These are phyloP conservation scores for Mortierella sp. DNA, from an alignment of 371 early-diverging fungal species.

Conservation along the genomic window DNA sequence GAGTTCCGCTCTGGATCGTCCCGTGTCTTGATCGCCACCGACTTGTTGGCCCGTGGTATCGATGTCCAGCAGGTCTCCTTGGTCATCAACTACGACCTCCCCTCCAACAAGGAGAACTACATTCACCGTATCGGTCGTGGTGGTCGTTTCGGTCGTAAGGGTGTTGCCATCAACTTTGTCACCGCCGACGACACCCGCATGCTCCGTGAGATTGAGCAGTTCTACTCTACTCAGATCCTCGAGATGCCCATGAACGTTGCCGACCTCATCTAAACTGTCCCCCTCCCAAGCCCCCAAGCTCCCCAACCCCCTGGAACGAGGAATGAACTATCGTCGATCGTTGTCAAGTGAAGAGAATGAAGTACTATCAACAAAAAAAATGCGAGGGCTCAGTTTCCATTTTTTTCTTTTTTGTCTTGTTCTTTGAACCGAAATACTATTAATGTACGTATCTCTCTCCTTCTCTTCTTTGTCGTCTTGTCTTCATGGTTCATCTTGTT, in stretches of 20 bases:
- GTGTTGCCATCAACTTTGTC: slow-evolving; percentile 99
- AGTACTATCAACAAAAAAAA: slow-evolving; percentile 7
- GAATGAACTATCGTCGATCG: too few species aligned
- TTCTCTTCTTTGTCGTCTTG: background rate
- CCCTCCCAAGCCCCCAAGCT: too few species aligned
- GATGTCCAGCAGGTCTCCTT: slow-evolving; percentile 99
- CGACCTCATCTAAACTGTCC: slow-evolving; percentile 76
- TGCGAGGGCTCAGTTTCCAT: background rate
- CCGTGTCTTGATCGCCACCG: slow-evolving; percentile 98
- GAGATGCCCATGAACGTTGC: slow-evolving; percentile 96
- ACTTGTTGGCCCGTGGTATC: slow-evolving; percentile 99
- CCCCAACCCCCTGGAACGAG: background rate
- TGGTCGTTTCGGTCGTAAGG: slow-evolving; percentile 99
- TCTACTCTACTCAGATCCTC: slow-evolving; percentile 98
- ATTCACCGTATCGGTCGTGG: slow-evolving; percentile 99
- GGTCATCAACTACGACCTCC: slow-evolving; percentile 99
- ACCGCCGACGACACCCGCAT: slow-evolving; percentile 93
- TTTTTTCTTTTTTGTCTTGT: slow-evolving; percentile 26
- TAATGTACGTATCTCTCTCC: slow-evolving; percentile 19
- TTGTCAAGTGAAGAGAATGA: slow-evolving; percentile 14
- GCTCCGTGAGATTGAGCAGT: slow-evolving; percentile 93
- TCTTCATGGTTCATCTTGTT: background rate
- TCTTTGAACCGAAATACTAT: slow-evolving; percentile 23
- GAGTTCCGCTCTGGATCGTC: slow-evolving; percentile 96
- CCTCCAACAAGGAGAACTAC: slow-evolving; percentile 96